Percentiles rank a stretch among this genome's conserved stretches.
Conservation (phyloP, 768 basidiomycete genomes). For the Paxillus rubicundulus region DNA sequence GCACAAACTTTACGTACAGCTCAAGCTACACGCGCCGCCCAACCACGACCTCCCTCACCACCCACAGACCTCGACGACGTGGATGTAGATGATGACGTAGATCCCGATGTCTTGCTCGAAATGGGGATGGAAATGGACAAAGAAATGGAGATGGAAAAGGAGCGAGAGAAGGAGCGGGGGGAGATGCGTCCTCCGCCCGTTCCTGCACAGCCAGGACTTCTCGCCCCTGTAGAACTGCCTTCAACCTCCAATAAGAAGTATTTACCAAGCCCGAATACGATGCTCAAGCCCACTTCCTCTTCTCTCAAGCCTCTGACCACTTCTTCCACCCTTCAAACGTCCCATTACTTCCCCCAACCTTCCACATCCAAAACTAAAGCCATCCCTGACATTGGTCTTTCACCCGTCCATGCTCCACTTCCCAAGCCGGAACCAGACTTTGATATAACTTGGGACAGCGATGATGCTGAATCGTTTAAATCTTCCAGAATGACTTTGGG, state of each 20-base stretch:
- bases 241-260: conserved; percentile 4
- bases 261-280: neutral
- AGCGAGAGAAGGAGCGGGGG: neutral
- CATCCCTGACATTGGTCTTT: conserved; percentile 26
- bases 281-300: conserved; percentile 1
- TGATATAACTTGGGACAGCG: conserved; percentile 29
- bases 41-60: conserved; percentile 7
- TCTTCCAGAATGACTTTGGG: conserved; percentile 1
- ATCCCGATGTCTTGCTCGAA: conserved; percentile 28
- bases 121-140: conserved; percentile 19
- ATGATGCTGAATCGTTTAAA: conserved; percentile 26
- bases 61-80: conserved; percentile 20
- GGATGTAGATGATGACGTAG: conserved; percentile 27
- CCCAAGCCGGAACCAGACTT: conserved; percentile 18
- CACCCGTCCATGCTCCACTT: conserved; percentile 29
- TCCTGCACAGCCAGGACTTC: neutral
- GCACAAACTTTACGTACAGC: conserved; percentile 6
- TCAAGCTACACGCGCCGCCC: conserved; percentile 8
- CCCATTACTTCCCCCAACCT: conserved; percentile 20
- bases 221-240: neutral
- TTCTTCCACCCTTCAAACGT: conserved; percentile 8
- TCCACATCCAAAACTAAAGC: conserved; percentile 4
- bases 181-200: neutral
- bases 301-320: conserved; percentile 8
- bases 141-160: neutral